Evolutionary conservation across 768 basidiomycete genomes (phyloP), one percentile per base, ranked within the genome.

Genomic region (Mycena albidolilacea): DNA sequence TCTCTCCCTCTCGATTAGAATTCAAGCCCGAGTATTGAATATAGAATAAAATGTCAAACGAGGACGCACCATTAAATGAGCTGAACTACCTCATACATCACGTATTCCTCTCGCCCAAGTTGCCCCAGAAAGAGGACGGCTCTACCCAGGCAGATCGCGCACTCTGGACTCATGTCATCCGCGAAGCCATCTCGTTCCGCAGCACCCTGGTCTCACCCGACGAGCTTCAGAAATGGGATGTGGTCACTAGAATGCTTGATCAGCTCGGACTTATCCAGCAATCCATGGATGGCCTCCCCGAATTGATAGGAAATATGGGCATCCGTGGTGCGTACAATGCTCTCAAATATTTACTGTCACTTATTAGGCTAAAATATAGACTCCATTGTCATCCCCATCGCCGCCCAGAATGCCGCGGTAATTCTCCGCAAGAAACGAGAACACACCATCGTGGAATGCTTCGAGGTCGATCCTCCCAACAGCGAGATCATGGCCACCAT

Each of bases 381-480:
- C 63, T 75, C 81, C 12, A 67, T 85, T 6, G 77, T 79, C 17
- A 80, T 86, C 57, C 81, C 80, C 5, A 81, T 90, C 46, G 80
- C 80, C 30, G 82, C 84, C 0, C 89, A 90, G 69, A 90, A 90
- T 65, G 87, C 85, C 9, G 86, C 82, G 14, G 70, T 90, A 6
- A 77, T 89, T 15, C 71, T 87, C 23, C 81, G 85, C 41, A 80
- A 79, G 64, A 67, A 69, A 21, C 55, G 67, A 30, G 60, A 75
- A 11, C 66, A 75, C 17, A 83, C 84, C 17, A 69, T 82, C 38
- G 85, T 86, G 69, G 89, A 89, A 73, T 77, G 78, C 7, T 90
- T 89, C 68, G 87, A 89, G 73, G 80, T 85, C 23, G 85, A 86
- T 4, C 83, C 87, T 0, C 76, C 79, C 37, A 77, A 81, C 9